Evolutionary conservation across 768 basidiomycete species (phyloP), one percentile per base, ranked within the genome.

Genomic region (Tylopilus balloui): DNA sequence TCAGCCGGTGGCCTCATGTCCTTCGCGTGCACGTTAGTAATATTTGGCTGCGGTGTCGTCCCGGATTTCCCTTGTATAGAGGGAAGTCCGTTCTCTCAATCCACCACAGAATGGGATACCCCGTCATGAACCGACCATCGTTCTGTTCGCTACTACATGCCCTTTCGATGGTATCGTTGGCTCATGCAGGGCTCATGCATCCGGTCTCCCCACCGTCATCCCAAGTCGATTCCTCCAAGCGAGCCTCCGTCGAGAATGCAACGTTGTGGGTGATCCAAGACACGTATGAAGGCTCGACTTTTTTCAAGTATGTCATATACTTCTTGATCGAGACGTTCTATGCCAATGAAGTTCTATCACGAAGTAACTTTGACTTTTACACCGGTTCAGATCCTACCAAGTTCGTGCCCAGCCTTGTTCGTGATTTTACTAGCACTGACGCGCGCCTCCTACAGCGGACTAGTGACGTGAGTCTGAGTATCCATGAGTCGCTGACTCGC

Each of bases 201-300:
- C 21, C 14, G 14, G 27, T 45, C 23, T 47, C 48, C 42, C 38
- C 54, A 19, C 48, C 13, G 45, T 15, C 42, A 37, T 27, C 44
- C 31, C 14, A 42, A 2, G 20, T 6, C 19, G 42, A 25, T 25
- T 39, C 46, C 27, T 58, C 53, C 7, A 65, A 52, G 46, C 61
- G 55, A 5, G 35, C 53, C 47, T 48, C 56, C 32, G 21, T 9
- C 28, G 27, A 47, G 21, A 60, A 54, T 40, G 56, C 78, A 4
- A 81, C 78, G 55, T 59, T 87, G 6, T 89, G 86, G 86, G 68
- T 85, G 13, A 76, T 78, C 11, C 62, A 86, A 66, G 85, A 86
- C 59, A 78, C 76, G 4, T 88, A 84, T 59, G 73, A 77, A 37
- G 86, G 87, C 13, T 55, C 73, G 45, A 78, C 70, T 0, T 89